Base-by-base conservation (phyloP, 768 basidiomycete species). In the Pleurotus tuoliensis region DNA sequence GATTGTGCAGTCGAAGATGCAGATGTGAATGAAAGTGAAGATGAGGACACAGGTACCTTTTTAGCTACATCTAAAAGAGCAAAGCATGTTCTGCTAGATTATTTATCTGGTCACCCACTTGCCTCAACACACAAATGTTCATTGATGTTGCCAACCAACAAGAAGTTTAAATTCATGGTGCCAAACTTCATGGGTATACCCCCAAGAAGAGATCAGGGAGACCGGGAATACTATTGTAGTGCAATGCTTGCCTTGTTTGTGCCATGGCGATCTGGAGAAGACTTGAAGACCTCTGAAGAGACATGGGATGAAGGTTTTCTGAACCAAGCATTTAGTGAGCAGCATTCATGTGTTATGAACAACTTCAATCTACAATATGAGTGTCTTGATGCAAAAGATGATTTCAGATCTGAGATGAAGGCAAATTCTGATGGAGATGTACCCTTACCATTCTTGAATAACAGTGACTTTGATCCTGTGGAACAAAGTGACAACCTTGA, bases 201-300 rank as follows among this genome's bases (percentile, higher is more conserved):
- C 15, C 72, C 71, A 5, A 8, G 71, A 15, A 34, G 38, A 47
- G 72, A 73, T 59, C 53, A 61, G 40, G 71, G 69, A 9, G 67
- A 72, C 52, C 12, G 66, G 12, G 71, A 72, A 40, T 66, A 66
- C 16, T 74, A 73, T 56, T 70, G 67, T 56, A 46, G 44, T 30
- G 62, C 68, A 1, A 72, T 76, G 70, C 47, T 73, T 1, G 66
- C 68, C 2, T 44, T 74, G 3, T 74, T 73, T 55, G 64, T 67
- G 25, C 72, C 73, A 2, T 71, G 71, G 70, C 57, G 70, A 25
- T 59, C 59, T 13, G 68, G 69, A 0, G 6, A 41, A 2, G 67
- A 72, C 37, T 57, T 74, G 16, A 70, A 71, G 53, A 8, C 13
- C 1, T 18, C 7, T 4, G 22, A 37, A 37, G 24, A 62, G 25